These are phyloP conservation scores for Pisolithus thermaeus DNA, from an alignment of 1,284 basidiomycete species.

Conservation along the genomic window DNA sequence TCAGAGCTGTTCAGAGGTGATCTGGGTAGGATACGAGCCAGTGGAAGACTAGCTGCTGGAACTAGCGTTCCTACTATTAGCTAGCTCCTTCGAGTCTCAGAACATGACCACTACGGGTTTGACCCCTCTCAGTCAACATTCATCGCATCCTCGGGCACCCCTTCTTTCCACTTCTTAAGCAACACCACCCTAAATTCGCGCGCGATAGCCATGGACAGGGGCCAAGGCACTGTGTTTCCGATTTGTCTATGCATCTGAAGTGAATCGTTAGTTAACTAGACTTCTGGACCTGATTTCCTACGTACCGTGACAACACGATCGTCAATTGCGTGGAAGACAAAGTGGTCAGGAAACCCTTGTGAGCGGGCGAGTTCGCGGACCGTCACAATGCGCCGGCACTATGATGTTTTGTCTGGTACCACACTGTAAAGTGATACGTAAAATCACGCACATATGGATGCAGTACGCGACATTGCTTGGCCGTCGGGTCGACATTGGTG, in stretches of 20 bases:
- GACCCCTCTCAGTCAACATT: conserved; percentile 20
- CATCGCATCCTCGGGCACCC: conserved; percentile 26
- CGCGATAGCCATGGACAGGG: conserved; percentile 55
- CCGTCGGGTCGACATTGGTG: conserved; percentile 68
- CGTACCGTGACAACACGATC: conserved; percentile 55
- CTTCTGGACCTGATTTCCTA: conserved; percentile 1
- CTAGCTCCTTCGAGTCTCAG: not conserved
- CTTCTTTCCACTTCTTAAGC: conserved; percentile 44
- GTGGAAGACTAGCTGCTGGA: conserved; percentile 32
- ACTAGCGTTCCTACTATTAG: not conserved
- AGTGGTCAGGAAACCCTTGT: conserved; percentile 72
- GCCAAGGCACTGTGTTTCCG: conserved; percentile 71
- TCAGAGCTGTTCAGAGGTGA: conserved; percentile 65
- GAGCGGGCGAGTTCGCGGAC: conserved; percentile 70
- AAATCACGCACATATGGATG: conserved; percentile 51
- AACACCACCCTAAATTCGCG: conserved; percentile 47
- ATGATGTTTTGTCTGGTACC: conserved; percentile 1
- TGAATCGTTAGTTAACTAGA: not conserved
- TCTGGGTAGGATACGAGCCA: conserved; percentile 73
- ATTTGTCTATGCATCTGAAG: conserved; percentile 68
- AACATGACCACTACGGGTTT: not conserved
- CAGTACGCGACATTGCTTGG: conserved; percentile 63
- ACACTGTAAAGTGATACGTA: not conserved
- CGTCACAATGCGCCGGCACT: conserved; percentile 62
- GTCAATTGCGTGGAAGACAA: conserved; percentile 49